Conservation (phyloP, 371 early-diverging fungal species). For the Funneliformis caledonium region DNA sequence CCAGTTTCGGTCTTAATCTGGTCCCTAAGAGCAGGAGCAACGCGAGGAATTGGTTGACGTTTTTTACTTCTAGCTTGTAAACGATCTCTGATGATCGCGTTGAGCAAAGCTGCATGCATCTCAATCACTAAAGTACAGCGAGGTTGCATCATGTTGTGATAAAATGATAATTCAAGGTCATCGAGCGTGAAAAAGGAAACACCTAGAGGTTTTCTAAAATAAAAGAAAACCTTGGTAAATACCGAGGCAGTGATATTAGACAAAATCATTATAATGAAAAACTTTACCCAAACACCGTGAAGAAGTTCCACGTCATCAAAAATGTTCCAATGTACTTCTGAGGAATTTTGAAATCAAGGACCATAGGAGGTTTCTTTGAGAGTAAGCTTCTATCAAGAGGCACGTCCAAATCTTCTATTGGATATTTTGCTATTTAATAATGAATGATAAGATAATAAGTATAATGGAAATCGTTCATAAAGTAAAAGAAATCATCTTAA, state of each 20-base stretch:
- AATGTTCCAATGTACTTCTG: conserved; percentile 3
- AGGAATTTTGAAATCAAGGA: not conserved
- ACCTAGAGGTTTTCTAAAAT: not conserved
- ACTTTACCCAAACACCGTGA: conserved; percentile 14
- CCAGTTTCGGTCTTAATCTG: not conserved
- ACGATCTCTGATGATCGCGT: conserved; percentile 22
- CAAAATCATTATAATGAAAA: not conserved
- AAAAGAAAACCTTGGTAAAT: not conserved
- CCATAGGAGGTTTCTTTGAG: not conserved
- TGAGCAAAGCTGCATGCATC: conserved; percentile 22
- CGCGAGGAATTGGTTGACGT: not conserved
- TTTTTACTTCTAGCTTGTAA: conserved; percentile 20
- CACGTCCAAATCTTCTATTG: conserved; percentile 29
- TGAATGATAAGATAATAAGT: not conserved
- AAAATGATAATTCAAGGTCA: conserved; percentile 27
- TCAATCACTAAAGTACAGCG: conserved; percentile 18
- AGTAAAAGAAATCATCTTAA: not conserved
- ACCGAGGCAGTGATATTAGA: not conserved
- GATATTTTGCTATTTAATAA: conserved; percentile 15
- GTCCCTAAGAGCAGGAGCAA: not conserved
- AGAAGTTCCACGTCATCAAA: conserved; percentile 16
- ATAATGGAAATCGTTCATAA: not conserved
- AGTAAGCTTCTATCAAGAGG: not conserved
- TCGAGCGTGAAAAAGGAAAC: conserved; percentile 14
- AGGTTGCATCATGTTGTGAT: conserved; percentile 5